Conservation (phyloP, 2,329 filamentous ascomycete species). For the Aspergillus udagawae region DNA sequence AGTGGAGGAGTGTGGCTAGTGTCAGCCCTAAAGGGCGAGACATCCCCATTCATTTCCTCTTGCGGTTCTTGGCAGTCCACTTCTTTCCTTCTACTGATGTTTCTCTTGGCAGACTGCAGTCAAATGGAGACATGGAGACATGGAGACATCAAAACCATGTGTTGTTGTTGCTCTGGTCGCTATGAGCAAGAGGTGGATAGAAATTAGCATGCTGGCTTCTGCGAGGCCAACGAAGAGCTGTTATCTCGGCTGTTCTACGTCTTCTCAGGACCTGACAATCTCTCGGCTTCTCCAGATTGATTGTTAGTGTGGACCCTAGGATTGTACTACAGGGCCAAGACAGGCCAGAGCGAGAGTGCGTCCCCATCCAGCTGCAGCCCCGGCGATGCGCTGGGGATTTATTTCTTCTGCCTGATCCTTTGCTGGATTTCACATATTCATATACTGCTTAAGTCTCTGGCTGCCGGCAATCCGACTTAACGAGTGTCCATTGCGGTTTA, state of each 20-base stretch:
- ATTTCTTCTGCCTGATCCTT: conserved; percentile 13
- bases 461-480: not conserved
- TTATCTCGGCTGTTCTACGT: not conserved
- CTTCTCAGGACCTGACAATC: not conserved
- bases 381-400: conserved; percentile 6
- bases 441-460: not conserved
- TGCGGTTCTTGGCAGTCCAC: not conserved
- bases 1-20: not conserved
- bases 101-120: not conserved
- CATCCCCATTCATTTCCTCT: not conserved
- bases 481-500: not conserved
- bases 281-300: conserved; percentile 2
- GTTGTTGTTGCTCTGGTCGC: not conserved
- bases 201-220: not conserved
- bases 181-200: not conserved
- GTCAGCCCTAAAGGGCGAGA: not conserved
- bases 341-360: not conserved
- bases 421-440: not conserved
- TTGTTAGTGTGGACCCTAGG: conserved; percentile 1
- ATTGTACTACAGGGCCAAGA: conserved; percentile 10
- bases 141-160: not conserved
- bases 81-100: not conserved
- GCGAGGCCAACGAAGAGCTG: not conserved
- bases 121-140: not conserved
- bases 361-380: not conserved